Evolutionary conservation across 805 yeast genomes (phyloP), one percentile per base, ranked within the genome.

Genomic region (Soucietia sequanensis): DNA sequence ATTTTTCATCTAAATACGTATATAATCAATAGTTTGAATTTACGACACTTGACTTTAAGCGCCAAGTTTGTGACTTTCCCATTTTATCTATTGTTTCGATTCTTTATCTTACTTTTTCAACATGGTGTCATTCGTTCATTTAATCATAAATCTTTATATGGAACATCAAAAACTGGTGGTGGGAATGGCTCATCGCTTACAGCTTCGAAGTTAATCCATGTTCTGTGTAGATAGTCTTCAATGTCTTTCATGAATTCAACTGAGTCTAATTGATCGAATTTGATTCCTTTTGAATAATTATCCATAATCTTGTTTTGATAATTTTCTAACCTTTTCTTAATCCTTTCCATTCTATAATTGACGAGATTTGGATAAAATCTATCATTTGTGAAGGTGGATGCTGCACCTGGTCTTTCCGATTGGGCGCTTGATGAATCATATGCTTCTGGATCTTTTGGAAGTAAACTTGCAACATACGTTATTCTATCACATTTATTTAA

Each of bases 241-340:
- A 59, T 43, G n/a, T 48, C 47, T 46, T 58, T 37, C 22, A 68
- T 34, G 39, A 56, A 50, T 13, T 54, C 43, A 28, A 65, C 54
- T 9, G 67, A 56, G 20, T 52, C 54, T 23, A 52, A 46, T 44
- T 70, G 72, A 36, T 63, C 62, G 40, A 70, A 70, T 10, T 42
- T 41, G n/a, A 43, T 44, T 11, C 27, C 35, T 3, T 15, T 18
- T 6, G 7, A 23, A 5, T 7, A 16, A 4, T 15, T 24, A n/a
- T 25, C 21, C 29, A 24, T 31, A 11, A 47, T 8, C 15, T 24
- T 23, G 24, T 43, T 16, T 22, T 43, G 33, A 21, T 54, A 42
- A n/a, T 34, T 32, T 11, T 39, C 32, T 30, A 37, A 11, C 10
- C 38, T 16, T 22, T 21, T 11, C 25, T 37, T 26, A 8, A 37